Percentiles rank a stretch among this genome's conserved stretches.
Evolutionary conservation across 169 alveolate genomes (phyloP).

Genomic region (Toxoplasma gondii): DNA sequence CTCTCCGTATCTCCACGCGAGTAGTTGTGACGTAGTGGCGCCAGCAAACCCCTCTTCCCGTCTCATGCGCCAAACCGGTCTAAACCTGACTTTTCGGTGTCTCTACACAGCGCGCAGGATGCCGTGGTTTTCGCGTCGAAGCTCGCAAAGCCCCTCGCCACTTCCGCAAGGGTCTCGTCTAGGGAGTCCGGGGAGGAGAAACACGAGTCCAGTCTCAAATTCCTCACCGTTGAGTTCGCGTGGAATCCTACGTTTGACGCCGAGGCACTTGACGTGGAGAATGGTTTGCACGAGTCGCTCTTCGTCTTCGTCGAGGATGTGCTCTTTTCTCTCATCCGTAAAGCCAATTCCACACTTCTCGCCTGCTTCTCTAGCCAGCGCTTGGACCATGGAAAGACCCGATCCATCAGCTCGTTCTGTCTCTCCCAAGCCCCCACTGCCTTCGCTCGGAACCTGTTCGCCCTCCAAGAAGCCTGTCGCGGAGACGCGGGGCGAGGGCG

Average conservation of each 20-base stretch:
- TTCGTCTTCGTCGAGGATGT: neutral
- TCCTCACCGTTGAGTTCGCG: neutral
- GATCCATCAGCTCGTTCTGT: neutral
- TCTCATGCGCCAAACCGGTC: no score
- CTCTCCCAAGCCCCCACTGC: neutral
- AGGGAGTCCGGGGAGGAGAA: no score
- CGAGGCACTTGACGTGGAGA: conserved; percentile 31
- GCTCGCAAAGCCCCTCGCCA: no score
- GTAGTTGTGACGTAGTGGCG: no score
- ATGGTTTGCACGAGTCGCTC: conserved; percentile 36
- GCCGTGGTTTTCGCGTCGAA: no score
- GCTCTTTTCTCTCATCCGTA: neutral
- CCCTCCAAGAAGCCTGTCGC: conserved; percentile 33
- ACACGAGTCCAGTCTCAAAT: no score
- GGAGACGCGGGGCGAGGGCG: conserved; percentile 28
- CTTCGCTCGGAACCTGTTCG: neutral
- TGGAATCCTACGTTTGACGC: neutral
- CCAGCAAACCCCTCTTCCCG: no score
- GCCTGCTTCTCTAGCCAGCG: neutral
- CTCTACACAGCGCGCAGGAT: no score
- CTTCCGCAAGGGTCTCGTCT: no score
- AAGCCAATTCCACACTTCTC: neutral
- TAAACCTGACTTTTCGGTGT: no score
- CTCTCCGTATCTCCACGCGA: no score
- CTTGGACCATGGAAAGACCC: neutral